Percentiles rank a stretch among this genome's conserved stretches.
Conservation (phyloP, 2,329 filamentous ascomycete genomes). For the Fusarium sublunatum region DNA sequence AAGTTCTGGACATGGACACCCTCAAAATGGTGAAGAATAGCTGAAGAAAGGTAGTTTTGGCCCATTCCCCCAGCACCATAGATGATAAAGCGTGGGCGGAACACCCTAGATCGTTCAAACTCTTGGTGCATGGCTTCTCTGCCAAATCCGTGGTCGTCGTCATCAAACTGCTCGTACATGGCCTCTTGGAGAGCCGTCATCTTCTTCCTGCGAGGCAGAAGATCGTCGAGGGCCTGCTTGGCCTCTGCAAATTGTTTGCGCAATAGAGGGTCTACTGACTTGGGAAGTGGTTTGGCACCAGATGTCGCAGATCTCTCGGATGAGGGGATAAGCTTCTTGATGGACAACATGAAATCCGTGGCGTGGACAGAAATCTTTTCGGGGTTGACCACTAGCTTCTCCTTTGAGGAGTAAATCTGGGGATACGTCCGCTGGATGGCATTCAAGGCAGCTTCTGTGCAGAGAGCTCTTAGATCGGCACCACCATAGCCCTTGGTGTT, state of each 20-base stretch:
- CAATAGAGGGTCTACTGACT: slow-evolving; percentile 83
- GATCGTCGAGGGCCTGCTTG: slow-evolving; percentile 74
- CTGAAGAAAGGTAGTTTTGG: slow-evolving; percentile 87
- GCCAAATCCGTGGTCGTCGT: slow-evolving; percentile 84
- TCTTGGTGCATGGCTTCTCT: slow-evolving; percentile 80
- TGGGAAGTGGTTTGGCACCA: slow-evolving; percentile 82
- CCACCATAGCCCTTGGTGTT: slow-evolving; percentile 96
- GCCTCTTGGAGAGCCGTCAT: slow-evolving; percentile 93
- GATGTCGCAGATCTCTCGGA: slow-evolving; percentile 91
- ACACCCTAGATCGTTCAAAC: slow-evolving; percentile 89
- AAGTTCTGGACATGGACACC: slow-evolving; percentile 95
- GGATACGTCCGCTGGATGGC: slow-evolving; percentile 95
- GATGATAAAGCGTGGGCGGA: slow-evolving; percentile 87
- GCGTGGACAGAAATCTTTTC: slow-evolving; percentile 86
- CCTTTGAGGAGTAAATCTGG: slow-evolving; percentile 91
- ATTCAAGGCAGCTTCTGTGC: slow-evolving; percentile 95
- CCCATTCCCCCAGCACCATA: slow-evolving; percentile 90
- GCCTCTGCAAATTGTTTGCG: slow-evolving; percentile 78
- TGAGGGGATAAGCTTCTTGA: slow-evolving; percentile 96
- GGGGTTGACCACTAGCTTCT: slow-evolving; percentile 90
- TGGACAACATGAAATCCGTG: slow-evolving; percentile 96
- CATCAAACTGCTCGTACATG: slow-evolving; percentile 86
- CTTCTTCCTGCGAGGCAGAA: slow-evolving; percentile 87
- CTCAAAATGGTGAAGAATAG: slow-evolving; percentile 90
- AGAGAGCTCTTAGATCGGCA: slow-evolving; percentile 92